Base-by-base conservation (phyloP, 73 alveolate species). In the Symbiodinium pilosum region DNA sequence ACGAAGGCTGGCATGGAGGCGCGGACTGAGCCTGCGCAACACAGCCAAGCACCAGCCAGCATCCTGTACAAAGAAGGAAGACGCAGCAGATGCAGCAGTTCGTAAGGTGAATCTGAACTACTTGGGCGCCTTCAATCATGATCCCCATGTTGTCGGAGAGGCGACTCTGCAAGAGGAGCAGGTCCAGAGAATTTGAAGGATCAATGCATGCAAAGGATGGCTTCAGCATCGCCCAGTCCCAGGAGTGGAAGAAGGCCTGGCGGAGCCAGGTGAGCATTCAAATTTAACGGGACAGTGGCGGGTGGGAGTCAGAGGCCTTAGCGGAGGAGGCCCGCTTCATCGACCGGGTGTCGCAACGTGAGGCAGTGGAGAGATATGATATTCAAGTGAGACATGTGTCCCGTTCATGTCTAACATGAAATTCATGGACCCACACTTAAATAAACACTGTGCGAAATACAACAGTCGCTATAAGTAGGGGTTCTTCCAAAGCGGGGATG, bases 141-240 rank as follows among this genome's bases (percentile, higher is more conserved):
- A 87, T 38, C 94, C 94, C 3, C 94, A 87, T 24, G 94, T 87
- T 43, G 86, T 87, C 24, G 94, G 94, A 28, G 94, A 87, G 94
- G 94, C 16, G 36, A 73, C 11, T 36, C 24, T 3, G 77, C 77
- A 28, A 0, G 7, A 64, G 77, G 7, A 36, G 36, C 40, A 2
- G 30, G 77, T n/a, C 32, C 32, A 11, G 77, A 36, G 77, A 64
- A 20, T 18, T 28, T 28, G 77, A 64, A 24, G 38, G 77, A 8
- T 24, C 4, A 36, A 8, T 24, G 41, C 41, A 4, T 21, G 43
- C 12, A 6, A 39, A 87, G 94, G 94, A 56, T 43, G 94, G 94
- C 86, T 87, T 39, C 44, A 87, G 94, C 86, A 87, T 87, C 18
- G 85, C 94, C 40, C 42, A 87, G 94, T 87, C 94, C 7, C 39